Evolutionary conservation across 2,329 filamentous ascomycete genomes (phyloP).

Genomic region (Aspergillus sp.): DNA sequence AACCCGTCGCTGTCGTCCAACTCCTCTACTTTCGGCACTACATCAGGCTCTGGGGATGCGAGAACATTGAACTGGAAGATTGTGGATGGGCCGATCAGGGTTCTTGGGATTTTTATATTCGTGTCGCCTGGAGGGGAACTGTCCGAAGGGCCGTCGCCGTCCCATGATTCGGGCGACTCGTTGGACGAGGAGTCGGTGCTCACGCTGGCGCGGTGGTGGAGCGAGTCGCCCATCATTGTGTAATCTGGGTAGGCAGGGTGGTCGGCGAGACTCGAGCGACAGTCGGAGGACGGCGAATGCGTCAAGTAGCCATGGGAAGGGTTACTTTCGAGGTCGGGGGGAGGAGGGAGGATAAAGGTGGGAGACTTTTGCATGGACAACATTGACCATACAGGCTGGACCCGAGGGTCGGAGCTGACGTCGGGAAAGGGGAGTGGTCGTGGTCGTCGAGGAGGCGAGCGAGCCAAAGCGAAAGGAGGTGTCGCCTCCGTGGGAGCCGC

Average conservation of each 20-base stretch:
- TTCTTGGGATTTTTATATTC: constrained; percentile 26
- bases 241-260: constrained; percentile 31
- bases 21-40: constrained; percentile 61
- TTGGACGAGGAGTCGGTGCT: constrained; percentile 41
- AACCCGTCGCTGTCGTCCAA: constrained; percentile 49
- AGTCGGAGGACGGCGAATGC: constrained; percentile 15
- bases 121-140: constrained; percentile 27
- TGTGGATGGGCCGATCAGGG: constrained; percentile 27
- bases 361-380: constrained; percentile 46
- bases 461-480: neutral
- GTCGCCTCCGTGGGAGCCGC: neutral
- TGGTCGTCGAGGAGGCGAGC: constrained; percentile 3
- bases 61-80: constrained; percentile 32
- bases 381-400: constrained; percentile 33
- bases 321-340: constrained; percentile 27
- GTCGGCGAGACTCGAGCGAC: constrained; percentile 30
- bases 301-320: constrained; percentile 16
- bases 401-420: neutral
- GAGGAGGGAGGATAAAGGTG: constrained; percentile 30
- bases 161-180: constrained; percentile 37
- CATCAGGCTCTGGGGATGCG: constrained; percentile 27
- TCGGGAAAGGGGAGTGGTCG: neutral
- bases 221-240: constrained; percentile 33
- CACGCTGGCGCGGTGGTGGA: constrained; percentile 37
- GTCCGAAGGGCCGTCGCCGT: constrained; percentile 27